Conservation (phyloP, 306 rosid genomes). For the Sophora flavescens region DNA sequence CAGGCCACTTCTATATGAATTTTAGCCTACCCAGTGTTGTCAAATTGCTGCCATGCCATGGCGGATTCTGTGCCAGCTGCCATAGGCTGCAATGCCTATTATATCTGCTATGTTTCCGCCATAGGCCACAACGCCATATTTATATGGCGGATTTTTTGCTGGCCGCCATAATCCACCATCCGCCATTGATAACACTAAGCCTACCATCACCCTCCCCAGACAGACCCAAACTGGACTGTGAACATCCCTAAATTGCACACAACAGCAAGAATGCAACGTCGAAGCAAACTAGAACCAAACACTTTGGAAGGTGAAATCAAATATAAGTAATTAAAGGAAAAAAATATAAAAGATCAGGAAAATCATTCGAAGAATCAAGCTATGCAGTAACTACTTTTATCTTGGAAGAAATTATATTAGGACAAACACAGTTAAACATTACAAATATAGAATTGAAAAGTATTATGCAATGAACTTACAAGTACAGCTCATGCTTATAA, state of each 20-base stretch:
- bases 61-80: no score
- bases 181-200: neutral
- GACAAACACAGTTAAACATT: neutral
- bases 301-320: neutral
- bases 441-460: neutral
- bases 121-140: no score
- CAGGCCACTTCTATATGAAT: neutral
- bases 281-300: constrained; percentile 26
- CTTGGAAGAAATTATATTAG: neutral
- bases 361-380: neutral
- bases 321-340: neutral
- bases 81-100: no score
- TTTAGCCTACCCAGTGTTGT: neutral
- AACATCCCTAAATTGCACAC: constrained; percentile 12
- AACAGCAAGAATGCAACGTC: constrained; percentile 24
- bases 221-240: neutral
- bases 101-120: no score
- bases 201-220: neutral
- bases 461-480: constrained; percentile 59
- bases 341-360: neutral
- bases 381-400: neutral
- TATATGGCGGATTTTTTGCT: no score
- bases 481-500: constrained; percentile 71
- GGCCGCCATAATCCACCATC: no score
- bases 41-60: no score